Conservation (phyloP, 1,139 yeast genomes). For the Hansenula sp. region DNA sequence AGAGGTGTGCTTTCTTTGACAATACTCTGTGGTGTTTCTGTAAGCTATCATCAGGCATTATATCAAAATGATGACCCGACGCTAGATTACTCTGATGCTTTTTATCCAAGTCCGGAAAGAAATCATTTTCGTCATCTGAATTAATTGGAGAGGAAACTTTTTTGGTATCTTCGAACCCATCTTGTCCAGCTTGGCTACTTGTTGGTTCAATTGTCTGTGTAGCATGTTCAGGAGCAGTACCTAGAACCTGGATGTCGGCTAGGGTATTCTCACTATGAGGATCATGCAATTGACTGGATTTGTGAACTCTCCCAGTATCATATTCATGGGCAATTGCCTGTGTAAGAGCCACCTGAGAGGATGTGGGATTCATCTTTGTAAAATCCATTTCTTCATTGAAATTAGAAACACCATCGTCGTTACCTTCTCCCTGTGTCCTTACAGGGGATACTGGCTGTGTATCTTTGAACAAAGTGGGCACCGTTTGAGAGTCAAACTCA, state of each 20-base stretch:
- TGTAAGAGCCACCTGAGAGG: no score
- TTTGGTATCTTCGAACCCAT: no score
- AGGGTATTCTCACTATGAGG: conserved; percentile 4
- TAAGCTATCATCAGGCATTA: conserved; percentile 16
- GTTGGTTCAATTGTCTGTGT: no score
- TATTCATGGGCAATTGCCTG: no score
- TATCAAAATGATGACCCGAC: conserved; percentile 1
- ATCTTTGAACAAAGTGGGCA: conserved; percentile 7
- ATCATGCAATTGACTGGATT: neutral
- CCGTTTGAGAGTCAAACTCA: conserved; percentile 17
- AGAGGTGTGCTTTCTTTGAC: neutral
- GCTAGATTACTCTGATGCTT: neutral
- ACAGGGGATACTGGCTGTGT: conserved; percentile 8
- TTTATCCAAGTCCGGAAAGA: neutral
- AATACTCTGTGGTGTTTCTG: conserved; percentile 14
- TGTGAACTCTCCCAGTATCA: neutral
- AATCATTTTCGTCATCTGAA: conserved; percentile 17
- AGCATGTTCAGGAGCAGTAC: conserved; percentile 19
- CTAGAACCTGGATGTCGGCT: conserved; percentile 20
- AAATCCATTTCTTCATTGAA: neutral
- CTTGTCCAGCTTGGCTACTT: no score
- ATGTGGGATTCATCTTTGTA: neutral
- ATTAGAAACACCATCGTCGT: no score
- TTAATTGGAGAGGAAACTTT: conserved; percentile 18
- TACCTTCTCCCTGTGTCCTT: neutral